Evolutionary conservation across 495 filamentous ascomycete species (phyloP).

Genomic region (Immersiella caudata): DNA sequence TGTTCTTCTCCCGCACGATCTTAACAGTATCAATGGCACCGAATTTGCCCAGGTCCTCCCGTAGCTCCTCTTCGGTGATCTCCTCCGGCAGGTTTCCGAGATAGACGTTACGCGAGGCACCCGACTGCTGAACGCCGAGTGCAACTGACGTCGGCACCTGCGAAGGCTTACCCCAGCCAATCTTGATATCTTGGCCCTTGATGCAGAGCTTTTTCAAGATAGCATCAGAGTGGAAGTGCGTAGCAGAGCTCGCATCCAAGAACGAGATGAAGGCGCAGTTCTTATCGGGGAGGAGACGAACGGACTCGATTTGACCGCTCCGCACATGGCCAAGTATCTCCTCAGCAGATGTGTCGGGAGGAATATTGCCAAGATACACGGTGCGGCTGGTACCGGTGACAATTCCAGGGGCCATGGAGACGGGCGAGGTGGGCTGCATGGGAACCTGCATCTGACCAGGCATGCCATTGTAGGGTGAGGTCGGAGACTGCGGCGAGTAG

Average conservation of each 20-base stretch:
- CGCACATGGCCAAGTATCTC: constrained; percentile 96
- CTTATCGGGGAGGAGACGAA: constrained; percentile 94
- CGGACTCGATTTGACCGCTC: constrained; percentile 98
- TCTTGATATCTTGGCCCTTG: constrained; percentile 98
- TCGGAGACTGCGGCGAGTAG: constrained; percentile 84
- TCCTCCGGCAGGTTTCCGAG: constrained; percentile 92
- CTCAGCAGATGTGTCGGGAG: constrained; percentile 95
- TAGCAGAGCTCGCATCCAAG: constrained; percentile 92
- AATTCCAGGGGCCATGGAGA: constrained; percentile 73
- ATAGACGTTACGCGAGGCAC: constrained; percentile 97
- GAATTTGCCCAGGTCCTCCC: constrained; percentile 95
- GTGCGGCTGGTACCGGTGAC: constrained; percentile 92
- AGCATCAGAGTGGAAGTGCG: constrained; percentile 98
- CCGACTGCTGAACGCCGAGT: constrained; percentile 93
- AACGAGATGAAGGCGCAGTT: constrained; percentile 99
- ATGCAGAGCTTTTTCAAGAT: constrained; percentile 99
- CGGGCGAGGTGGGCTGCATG: constrained; percentile 62
- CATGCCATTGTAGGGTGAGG: constrained; percentile 68
- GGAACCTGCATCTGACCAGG: constrained; percentile 56
- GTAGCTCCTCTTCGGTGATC: constrained; percentile 84
- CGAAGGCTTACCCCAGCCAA: constrained; percentile 98
- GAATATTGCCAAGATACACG: constrained; percentile 97
- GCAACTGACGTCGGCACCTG: constrained; percentile 97
- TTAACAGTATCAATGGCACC: constrained; percentile 96
- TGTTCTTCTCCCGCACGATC: constrained; percentile 96